Evolutionary conservation across 176 grass and related monocot species (phyloP).

Genomic region (Puya raimondii): DNA sequence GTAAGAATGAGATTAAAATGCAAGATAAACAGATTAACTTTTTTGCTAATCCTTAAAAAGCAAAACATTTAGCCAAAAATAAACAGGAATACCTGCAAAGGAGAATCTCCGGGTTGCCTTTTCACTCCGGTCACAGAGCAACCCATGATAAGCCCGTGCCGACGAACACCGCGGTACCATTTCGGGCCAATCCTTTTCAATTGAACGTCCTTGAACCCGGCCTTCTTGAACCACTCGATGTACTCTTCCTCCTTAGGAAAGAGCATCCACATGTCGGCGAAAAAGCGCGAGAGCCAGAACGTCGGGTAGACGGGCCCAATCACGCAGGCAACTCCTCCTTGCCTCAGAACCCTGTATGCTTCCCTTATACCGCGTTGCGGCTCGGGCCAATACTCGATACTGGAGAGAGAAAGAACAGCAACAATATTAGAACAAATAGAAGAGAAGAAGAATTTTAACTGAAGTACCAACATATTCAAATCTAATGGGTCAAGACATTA

Average conservation of each 20-base stretch:
- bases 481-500: background rate
- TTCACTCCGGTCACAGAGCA: constrained; percentile 87
- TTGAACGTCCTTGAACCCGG: constrained; percentile 82
- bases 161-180: constrained; percentile 84
- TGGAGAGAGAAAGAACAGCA: constrained; percentile 16
- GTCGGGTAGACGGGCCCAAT: constrained; percentile 91
- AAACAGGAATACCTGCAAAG: constrained; percentile 38
- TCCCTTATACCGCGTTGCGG: constrained; percentile 90
- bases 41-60: background rate
- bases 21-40: background rate
- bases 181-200: constrained; percentile 90
- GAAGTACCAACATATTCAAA: background rate
- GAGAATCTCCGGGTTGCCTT: constrained; percentile 61
- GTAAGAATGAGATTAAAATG: too few species aligned
- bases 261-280: constrained; percentile 96
- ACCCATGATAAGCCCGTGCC: constrained; percentile 88
- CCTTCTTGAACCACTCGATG: constrained; percentile 83
- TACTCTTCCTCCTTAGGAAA: constrained; percentile 98
- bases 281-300: constrained; percentile 86
- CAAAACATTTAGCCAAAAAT: background rate
- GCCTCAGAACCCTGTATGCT: constrained; percentile 76
- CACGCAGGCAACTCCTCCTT: constrained; percentile 62
- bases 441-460: background rate
- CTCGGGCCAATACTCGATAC: constrained; percentile 94
- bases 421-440: background rate